Evolutionary conservation across 306 rosid genomes (phyloP).

Genomic region (Rosa persica): DNA sequence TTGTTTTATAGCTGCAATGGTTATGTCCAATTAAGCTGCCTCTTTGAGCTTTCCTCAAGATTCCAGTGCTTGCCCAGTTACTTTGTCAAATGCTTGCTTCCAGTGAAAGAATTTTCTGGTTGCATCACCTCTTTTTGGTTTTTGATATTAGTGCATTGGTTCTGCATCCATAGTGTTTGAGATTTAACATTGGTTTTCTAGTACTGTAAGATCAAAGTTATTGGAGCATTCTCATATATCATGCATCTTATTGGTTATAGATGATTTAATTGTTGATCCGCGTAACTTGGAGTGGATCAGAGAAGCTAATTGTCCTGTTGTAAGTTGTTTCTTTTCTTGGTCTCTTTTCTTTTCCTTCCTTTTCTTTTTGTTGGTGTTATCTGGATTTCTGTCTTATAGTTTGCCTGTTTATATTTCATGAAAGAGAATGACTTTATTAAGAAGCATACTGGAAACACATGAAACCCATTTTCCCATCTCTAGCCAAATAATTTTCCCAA

Average conservation of each 20-base stretch:
- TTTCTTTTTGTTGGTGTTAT: neutral
- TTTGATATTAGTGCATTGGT: neutral
- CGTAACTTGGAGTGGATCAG: conserved; percentile 90
- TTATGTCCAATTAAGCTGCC: conserved; percentile 7
- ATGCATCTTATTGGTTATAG: conserved; percentile 38
- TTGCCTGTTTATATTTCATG: neutral
- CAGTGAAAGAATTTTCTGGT: neutral
- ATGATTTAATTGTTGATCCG: conserved; percentile 96
- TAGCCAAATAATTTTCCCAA: neutral
- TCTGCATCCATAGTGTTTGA: neutral
- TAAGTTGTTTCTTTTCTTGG: conserved; percentile 47
- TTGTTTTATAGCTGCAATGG: conserved; percentile 18
- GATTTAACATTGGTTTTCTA: neutral
- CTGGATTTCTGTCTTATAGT: too few species aligned
- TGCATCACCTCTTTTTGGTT: neutral
- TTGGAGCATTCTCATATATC: neutral
- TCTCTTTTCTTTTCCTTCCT: conserved; percentile 1
- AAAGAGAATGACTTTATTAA: neutral
- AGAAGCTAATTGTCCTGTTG: conserved; percentile 91
- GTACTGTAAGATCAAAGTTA: neutral
- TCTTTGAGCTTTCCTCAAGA: conserved; percentile 13
- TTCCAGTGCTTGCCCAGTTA: conserved; percentile 20
- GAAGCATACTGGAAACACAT: neutral
- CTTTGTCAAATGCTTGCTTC: neutral
- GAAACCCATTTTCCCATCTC: neutral